These are phyloP conservation scores for Pestalotiopsis sp. DNA, from an alignment of 2,329 filamentous ascomycete species.

Conservation along the genomic window DNA sequence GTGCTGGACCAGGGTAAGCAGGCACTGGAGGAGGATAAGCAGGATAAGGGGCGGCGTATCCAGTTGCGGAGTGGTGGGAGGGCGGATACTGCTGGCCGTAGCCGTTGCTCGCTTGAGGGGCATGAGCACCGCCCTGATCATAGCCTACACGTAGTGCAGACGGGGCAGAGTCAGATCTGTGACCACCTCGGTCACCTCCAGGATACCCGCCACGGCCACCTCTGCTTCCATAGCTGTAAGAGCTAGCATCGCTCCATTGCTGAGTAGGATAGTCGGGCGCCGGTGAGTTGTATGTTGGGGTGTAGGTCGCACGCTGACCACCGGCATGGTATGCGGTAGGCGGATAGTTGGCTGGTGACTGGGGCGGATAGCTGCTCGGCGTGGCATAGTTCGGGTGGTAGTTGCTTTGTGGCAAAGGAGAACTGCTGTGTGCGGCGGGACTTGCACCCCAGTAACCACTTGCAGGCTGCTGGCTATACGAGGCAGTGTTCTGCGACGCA, in stretches of 20 bases:
- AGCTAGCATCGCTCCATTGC: conserved; percentile 43
- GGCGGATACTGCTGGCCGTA: conserved; percentile 46
- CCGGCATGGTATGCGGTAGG: conserved; percentile 35
- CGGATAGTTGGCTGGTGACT: conserved; percentile 41
- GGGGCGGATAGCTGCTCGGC: conserved; percentile 50
- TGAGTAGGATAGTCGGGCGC: conserved; percentile 42
- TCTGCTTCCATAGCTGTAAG: conserved; percentile 32
- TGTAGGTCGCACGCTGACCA: conserved; percentile 36
- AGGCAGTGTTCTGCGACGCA: conserved; percentile 17
- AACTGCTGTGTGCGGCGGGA: conserved; percentile 28
- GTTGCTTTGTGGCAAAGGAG: conserved; percentile 42
- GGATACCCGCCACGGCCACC: conserved; percentile 46
- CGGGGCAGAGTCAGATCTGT: conserved; percentile 29
- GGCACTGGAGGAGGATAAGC: conserved; percentile 43
- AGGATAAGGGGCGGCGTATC: conserved; percentile 32
- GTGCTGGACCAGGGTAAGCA: conserved; percentile 29
- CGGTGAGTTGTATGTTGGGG: conserved; percentile 42
- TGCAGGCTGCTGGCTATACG: conserved; percentile 30
- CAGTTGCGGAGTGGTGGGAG: conserved; percentile 40
- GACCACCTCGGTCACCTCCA: conserved; percentile 44
- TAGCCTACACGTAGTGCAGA: conserved; percentile 34
- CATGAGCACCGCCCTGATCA: conserved; percentile 26
- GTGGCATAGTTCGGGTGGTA: conserved; percentile 64
- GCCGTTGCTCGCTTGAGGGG: conserved; percentile 35
- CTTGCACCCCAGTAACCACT: conserved; percentile 33